Evolutionary conservation across 2,329 filamentous ascomycete genomes (phyloP).

Genomic region (Arthrobotrys pseudoclavata): DNA sequence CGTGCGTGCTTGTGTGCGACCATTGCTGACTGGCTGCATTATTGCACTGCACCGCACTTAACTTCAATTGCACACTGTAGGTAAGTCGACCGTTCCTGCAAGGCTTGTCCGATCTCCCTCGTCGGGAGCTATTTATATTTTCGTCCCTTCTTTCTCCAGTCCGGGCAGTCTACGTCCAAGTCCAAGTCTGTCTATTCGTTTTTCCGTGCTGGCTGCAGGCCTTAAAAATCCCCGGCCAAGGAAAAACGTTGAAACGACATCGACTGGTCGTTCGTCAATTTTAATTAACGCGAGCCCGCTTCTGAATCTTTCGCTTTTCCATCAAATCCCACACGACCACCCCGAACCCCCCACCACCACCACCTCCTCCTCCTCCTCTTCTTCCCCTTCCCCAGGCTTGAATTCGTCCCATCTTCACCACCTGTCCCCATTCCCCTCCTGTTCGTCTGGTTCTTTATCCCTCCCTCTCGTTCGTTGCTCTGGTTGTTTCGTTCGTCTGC

Average conservation of each 20-base stretch:
- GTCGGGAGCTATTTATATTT: not conserved
- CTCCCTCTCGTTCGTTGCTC: conserved; percentile 24
- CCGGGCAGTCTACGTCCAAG: conserved; percentile 10
- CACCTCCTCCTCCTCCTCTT: not conserved
- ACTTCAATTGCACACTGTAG: not conserved
- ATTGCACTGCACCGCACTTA: conserved; percentile 6
- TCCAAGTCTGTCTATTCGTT: not conserved
- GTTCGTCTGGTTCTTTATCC: not conserved
- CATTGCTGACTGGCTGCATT: conserved; percentile 14
- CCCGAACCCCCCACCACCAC: conserved; percentile 11
- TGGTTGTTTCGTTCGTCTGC: conserved; percentile 22
- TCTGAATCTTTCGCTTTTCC: conserved; percentile 12
- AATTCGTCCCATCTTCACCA: conserved; percentile 3
- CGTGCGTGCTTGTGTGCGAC: conserved; percentile 22
- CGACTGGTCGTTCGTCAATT: conserved; percentile 9
- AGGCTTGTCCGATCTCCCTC: not conserved
- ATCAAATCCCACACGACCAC: conserved; percentile 30
- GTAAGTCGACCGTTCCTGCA: too few relatives aligned
- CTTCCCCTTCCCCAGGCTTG: conserved; percentile 9
- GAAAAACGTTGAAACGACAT: conserved; percentile 52
- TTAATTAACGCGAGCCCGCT: conserved; percentile 17
- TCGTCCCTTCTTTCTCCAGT: not conserved
- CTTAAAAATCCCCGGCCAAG: conserved; percentile 42
- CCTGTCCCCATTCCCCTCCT: not conserved
- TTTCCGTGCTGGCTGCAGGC: conserved; percentile 6